These are phyloP conservation scores for Suillus hirtellus DNA, from an alignment of 768 basidiomycete genomes.

Conservation along the genomic window DNA sequence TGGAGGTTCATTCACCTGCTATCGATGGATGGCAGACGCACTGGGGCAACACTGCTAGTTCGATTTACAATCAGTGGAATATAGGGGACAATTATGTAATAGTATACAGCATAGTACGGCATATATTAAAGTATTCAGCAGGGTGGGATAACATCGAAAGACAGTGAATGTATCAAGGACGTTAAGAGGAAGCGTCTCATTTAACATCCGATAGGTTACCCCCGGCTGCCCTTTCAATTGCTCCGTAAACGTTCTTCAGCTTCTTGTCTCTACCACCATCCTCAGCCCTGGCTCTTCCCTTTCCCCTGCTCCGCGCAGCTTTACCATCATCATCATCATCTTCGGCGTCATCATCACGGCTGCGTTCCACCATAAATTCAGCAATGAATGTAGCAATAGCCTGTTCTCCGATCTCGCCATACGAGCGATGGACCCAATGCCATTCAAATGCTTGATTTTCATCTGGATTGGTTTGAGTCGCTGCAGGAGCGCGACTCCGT, in stretches of 20 bases:
- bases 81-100: neutral
- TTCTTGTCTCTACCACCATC: slow-evolving; percentile 34
- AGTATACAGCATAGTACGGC: neutral
- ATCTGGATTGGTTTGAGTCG: slow-evolving; percentile 38
- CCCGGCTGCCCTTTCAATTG: slow-evolving; percentile 66
- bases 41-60: slow-evolving; percentile 31
- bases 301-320: slow-evolving; percentile 16
- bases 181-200: slow-evolving; percentile 15
- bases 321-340: slow-evolving; percentile 34
- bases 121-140: slow-evolving; percentile 1
- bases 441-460: slow-evolving; percentile 54
- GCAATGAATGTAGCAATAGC: slow-evolving; percentile 74
- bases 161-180: neutral
- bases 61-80: slow-evolving; percentile 20
- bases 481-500: slow-evolving; percentile 51
- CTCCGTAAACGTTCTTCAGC: slow-evolving; percentile 49
- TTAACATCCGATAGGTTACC: slow-evolving; percentile 47
- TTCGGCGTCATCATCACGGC: slow-evolving; percentile 30
- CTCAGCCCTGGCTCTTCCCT: slow-evolving; percentile 19
- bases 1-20: slow-evolving; percentile 54
- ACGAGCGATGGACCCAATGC: slow-evolving; percentile 84
- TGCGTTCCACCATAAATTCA: slow-evolving; percentile 68
- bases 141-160: neutral
- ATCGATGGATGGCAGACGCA: slow-evolving; percentile 47
- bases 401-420: slow-evolving; percentile 81